Evolutionary conservation across 2,329 filamentous ascomycete genomes (phyloP).

Genomic region (Hymenoscyphus fructigenus): DNA sequence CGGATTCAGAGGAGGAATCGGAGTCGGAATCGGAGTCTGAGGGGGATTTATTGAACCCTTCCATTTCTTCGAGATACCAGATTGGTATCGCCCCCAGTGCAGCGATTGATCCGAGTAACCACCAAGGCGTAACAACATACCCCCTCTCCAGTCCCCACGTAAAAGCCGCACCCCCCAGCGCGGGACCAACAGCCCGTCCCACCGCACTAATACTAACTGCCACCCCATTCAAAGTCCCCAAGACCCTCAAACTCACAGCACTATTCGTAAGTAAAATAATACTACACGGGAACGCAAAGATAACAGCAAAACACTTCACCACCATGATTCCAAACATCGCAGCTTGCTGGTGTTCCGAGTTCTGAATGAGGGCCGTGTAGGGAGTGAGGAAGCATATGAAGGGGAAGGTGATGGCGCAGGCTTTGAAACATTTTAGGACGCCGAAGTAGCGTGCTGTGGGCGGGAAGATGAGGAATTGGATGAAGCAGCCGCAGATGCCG

Average conservation of each 20-base stretch:
- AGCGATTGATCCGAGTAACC: slow-evolving; percentile 66
- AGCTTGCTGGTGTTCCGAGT: slow-evolving; percentile 49
- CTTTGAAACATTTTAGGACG: slow-evolving; percentile 68
- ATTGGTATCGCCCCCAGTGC: slow-evolving; percentile 68
- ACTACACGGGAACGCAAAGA: slow-evolving; percentile 84
- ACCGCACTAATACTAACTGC: slow-evolving; percentile 81
- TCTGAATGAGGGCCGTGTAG: slow-evolving; percentile 67
- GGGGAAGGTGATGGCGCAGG: slow-evolving; percentile 65
- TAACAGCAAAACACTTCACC: slow-evolving; percentile 71
- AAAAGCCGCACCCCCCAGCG: slow-evolving; percentile 70
- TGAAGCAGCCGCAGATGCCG: slow-evolving; percentile 73
- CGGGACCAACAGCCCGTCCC: slow-evolving; percentile 77
- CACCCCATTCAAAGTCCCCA: slow-evolving; percentile 89
- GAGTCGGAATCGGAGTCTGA: slow-evolving; percentile 39
- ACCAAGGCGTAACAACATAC: slow-evolving; percentile 80
- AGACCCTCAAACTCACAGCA: slow-evolving; percentile 68
- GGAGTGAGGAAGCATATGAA: slow-evolving; percentile 79
- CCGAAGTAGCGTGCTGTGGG: slow-evolving; percentile 69
- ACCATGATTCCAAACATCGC: slow-evolving; percentile 69
- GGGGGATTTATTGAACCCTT: slow-evolving; percentile 56
- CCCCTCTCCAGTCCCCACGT: slow-evolving; percentile 72
- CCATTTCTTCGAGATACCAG: slow-evolving; percentile 71
- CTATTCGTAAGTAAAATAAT: slow-evolving; percentile 92
- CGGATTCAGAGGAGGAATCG: slow-evolving; percentile 18
- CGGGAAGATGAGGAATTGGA: slow-evolving; percentile 87